Percentiles rank a stretch among this genome's conserved stretches.
These are phyloP conservation scores for Tubosaeta sp. DNA, from an alignment of 768 basidiomycete genomes.

Conservation along the genomic window DNA sequence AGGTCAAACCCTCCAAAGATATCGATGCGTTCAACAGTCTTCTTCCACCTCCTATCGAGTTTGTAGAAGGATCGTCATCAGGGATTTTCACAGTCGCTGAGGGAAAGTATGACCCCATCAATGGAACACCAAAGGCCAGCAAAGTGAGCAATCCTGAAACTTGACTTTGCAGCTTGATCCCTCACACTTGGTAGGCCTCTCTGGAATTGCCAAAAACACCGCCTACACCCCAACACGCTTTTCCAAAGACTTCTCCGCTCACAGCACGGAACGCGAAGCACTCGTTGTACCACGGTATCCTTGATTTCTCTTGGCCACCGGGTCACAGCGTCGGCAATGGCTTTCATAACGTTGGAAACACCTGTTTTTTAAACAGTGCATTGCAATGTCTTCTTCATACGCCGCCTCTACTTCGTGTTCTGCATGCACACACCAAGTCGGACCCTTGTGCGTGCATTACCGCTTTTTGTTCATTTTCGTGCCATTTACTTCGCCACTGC, in stretches of 20 bases:
- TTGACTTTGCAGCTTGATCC: neutral
- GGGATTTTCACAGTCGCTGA: conserved; percentile 67
- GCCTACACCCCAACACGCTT: conserved; percentile 22
- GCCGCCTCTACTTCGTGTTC: conserved; percentile 70
- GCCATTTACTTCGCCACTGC: conserved; percentile 7
- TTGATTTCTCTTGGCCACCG: conserved; percentile 64
- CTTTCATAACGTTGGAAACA: conserved; percentile 84
- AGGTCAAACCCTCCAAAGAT: conserved; percentile 66
- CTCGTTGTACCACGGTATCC: conserved; percentile 47
- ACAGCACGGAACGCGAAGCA: conserved; percentile 25
- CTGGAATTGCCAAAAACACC: conserved; percentile 23
- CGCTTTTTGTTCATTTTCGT: neutral
- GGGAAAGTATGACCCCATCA: conserved; percentile 80
- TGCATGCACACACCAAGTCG: conserved; percentile 44
- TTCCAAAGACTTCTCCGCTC: conserved; percentile 27
- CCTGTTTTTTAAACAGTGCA: conserved; percentile 94
- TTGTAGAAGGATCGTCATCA: conserved; percentile 80
- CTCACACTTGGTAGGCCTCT: conserved; percentile 6
- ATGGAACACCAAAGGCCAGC: conserved; percentile 52
- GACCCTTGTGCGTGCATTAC: conserved; percentile 53
- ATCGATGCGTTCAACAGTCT: conserved; percentile 72
- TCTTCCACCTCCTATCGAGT: conserved; percentile 79
- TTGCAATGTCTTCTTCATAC: conserved; percentile 93
- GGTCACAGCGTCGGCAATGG: conserved; percentile 51
- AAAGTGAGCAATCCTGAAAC: conserved; percentile 38